Base-by-base conservation (phyloP, 2,329 filamentous ascomycete species). In the Hypomyces perniciosus region DNA sequence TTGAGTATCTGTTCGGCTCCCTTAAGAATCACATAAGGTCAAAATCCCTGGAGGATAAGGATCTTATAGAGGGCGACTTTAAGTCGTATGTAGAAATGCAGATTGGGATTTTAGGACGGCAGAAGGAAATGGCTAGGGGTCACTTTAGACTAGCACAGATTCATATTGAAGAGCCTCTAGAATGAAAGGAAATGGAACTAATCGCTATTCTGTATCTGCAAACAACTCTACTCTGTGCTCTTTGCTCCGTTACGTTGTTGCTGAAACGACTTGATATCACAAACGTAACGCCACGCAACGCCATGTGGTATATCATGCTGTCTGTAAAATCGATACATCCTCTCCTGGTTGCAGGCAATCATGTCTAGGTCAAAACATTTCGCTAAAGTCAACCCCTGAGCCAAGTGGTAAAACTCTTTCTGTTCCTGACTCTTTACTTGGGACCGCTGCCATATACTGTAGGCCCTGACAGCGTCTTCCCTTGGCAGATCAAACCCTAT, bases 81-180 rank as follows among this genome's bases (percentile, higher is more conserved):
- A 60, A 56, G 35, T 57, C 49, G 9, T 60, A 59, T 37, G 27
- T 60, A 7, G 44, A 42, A 37, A 60, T 58, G 52, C 49, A 59
- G 33, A 12, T 34, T 34, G 7, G 33, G 33, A 57, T 38, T 57
- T 57, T 30, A 49, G 42, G 12, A 34, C 33, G 33, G 12, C 12
- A 34, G 33, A 34, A 34, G 44, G 52, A 34, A 45, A 51, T 57
- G 40, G 54, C 54, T n/a, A 54, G 51, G 46, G 51, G 56, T 4
- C 54, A 55, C 34, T 57, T 57, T 27, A 49, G 45, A 12, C 6
- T 7, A 12, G 33, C 33, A 34, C 33, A 34, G 33, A 7, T 34
- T 12, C 33, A 34, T 34, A 34, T 34, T 34, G 33, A 34, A 34
- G 6, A 34, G 12, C 33, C 6, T 12, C 33, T 34, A 34, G n/a